Percentiles rank a stretch among this genome's conserved stretches.
Conservation (phyloP, 2,329 filamentous ascomycete genomes). For the Ophiostoma tasmaniense region DNA sequence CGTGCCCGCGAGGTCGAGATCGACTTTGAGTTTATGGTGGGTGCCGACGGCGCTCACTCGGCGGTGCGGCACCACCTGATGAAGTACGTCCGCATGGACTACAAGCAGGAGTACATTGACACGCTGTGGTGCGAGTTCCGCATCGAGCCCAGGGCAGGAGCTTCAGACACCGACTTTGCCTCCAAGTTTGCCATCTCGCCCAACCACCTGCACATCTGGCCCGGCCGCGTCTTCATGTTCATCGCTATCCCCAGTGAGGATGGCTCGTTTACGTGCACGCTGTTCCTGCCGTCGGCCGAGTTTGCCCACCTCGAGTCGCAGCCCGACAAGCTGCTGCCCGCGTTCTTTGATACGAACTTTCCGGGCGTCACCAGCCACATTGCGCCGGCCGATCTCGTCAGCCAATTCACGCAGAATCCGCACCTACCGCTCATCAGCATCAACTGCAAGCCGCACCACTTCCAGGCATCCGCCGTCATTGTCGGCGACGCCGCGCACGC, state of each 20-base stretch:
- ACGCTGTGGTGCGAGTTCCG: conserved; percentile 96
- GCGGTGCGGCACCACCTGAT: conserved; percentile 87
- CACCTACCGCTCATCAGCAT: conserved; percentile 90
- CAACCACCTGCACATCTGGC: conserved; percentile 96
- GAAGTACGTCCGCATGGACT: conserved; percentile 88
- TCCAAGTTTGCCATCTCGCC: conserved; percentile 70
- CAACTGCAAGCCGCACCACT: conserved; percentile 87
- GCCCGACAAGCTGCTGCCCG: conserved; percentile 41
- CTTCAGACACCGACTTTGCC: conserved; percentile 25
- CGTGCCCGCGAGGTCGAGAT: conserved; percentile 69
- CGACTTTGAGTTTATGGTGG: conserved; percentile 85
- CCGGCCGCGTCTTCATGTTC: conserved; percentile 90
- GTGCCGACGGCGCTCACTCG: conserved; percentile 91
- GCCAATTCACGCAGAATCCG: conserved; percentile 72
- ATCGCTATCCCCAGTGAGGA: conserved; percentile 86
- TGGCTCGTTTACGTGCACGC: conserved; percentile 87
- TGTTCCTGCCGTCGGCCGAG: conserved; percentile 70
- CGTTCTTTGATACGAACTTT: conserved; percentile 77
- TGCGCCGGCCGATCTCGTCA: conserved; percentile 54
- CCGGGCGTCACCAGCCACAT: conserved; percentile 75
- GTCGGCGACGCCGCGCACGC: conserved; percentile 92
- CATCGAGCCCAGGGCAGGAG: conserved; percentile 48
- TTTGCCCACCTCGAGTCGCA: conserved; percentile 60
- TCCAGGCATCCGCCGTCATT: conserved; percentile 66
- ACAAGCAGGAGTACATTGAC: conserved; percentile 90